phyloP scores from a whole-genome alignment of 306 rosid genomes.

The Vigna trinervia region DNA sequence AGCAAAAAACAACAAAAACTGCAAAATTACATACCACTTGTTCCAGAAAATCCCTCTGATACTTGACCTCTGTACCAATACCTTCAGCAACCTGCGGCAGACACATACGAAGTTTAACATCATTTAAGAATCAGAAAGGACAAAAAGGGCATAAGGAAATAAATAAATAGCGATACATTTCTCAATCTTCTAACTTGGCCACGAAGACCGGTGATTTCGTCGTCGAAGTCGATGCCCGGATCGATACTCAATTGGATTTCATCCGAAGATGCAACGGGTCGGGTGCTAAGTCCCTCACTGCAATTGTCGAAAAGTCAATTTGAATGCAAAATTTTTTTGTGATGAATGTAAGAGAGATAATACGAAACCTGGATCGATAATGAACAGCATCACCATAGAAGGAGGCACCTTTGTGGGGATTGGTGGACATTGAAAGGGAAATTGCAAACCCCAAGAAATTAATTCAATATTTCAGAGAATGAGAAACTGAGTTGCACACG shows the following conservation, averaged over 20 bases:
- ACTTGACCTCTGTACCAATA: constrained; percentile 77
- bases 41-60: constrained; percentile 71
- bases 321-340: not conserved
- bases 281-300: constrained; percentile 89
- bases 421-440: constrained; percentile 62
- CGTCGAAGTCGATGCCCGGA: constrained; percentile 73
- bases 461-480: not conserved
- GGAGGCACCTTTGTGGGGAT: constrained; percentile 56
- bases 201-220: constrained; percentile 83
- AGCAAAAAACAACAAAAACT: not conserved
- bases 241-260: constrained; percentile 92
- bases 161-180: constrained; percentile 52
- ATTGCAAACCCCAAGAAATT: constrained; percentile 17
- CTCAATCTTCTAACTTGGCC: constrained; percentile 82
- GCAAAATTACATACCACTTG: constrained; percentile 63
- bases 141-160: not conserved
- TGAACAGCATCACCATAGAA: constrained; percentile 65
- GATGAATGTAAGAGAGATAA: not conserved
- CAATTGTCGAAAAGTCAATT: constrained; percentile 17
- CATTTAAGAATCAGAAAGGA: not conserved
- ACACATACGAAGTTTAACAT: constrained; percentile 21
- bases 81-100: constrained; percentile 86
- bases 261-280: constrained; percentile 67
- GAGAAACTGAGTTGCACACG: not conserved
- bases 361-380: constrained; percentile 65